Conservation (phyloP, 371 early-diverging fungal species). For the Mortierella sp. region DNA sequence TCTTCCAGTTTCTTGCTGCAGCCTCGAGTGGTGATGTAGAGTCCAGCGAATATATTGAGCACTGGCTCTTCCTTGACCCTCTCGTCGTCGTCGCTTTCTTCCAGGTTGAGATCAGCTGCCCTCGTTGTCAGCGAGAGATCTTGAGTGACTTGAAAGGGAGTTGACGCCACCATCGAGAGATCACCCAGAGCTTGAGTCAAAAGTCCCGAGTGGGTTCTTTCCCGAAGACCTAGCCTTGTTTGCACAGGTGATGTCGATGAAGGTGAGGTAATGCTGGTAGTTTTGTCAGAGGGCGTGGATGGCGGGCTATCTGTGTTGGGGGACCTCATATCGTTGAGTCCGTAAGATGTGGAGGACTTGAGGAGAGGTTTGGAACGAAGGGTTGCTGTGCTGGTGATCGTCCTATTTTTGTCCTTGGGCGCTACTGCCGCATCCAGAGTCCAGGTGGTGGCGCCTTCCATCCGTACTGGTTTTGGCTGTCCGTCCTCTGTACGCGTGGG, state of each 20-base stretch:
- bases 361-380: not conserved
- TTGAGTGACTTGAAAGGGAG: slow-evolving; percentile 10
- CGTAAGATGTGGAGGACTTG: not conserved
- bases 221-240: slow-evolving; percentile 3
- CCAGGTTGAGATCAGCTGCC: not conserved
- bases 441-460: slow-evolving; percentile 29
- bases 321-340: not conserved
- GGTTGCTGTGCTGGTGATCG: not conserved
- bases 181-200: slow-evolving; percentile 31
- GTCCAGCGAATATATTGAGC: slow-evolving; percentile 33
- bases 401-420: not conserved
- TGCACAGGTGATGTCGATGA: slow-evolving; percentile 11
- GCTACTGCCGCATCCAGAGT: slow-evolving; percentile 25
- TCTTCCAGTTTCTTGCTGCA: slow-evolving; percentile 17
- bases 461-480: slow-evolving; percentile 7
- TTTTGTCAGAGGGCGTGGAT: not conserved
- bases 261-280: not conserved
- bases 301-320: not conserved
- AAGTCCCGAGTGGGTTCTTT: slow-evolving; percentile 35
- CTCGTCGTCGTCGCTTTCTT: slow-evolving; percentile 10
- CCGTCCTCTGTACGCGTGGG: slow-evolving; percentile 33
- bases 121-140: slow-evolving; percentile 12
- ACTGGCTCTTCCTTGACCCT: slow-evolving; percentile 21
- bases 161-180: slow-evolving; percentile 18
- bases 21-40: slow-evolving; percentile 36